Percentiles rank a stretch among this genome's conserved stretches.
These are phyloP conservation scores for Fusarium liriodendri DNA, from an alignment of 2,329 filamentous ascomycete species.

Conservation along the genomic window DNA sequence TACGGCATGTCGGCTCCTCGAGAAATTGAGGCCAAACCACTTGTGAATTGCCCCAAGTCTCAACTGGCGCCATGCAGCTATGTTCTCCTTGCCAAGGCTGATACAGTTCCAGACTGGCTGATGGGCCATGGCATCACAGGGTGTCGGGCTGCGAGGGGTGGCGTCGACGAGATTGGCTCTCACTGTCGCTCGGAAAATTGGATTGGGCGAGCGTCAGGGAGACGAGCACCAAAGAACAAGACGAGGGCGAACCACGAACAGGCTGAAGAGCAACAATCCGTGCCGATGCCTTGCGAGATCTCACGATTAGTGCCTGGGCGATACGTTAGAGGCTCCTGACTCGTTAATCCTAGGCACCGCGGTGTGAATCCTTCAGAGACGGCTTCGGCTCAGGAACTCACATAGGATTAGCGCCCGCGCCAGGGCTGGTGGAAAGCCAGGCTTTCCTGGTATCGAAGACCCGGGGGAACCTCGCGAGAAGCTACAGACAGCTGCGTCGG, in stretches of 20 bases:
- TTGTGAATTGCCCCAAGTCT: not conserved
- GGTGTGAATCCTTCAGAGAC: slow-evolving; percentile 1
- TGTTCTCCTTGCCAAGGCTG: slow-evolving; percentile 21
- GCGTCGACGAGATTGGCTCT: not conserved
- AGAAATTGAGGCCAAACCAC: not conserved
- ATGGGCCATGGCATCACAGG: slow-evolving; percentile 11
- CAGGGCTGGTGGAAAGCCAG: slow-evolving; percentile 15
- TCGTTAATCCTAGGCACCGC: slow-evolving; percentile 20
- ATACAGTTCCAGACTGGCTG: slow-evolving; percentile 14
- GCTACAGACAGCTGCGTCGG: slow-evolving; percentile 7
- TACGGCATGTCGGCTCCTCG: not conserved
- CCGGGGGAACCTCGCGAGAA: slow-evolving; percentile 11
- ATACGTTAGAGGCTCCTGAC: slow-evolving; percentile 20
- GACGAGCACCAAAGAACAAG: not conserved
- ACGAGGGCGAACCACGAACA: not conserved
- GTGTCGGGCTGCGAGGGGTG: not conserved
- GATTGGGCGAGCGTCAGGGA: not conserved
- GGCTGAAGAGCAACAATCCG: not conserved
- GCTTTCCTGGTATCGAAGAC: slow-evolving; percentile 20
- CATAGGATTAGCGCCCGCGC: slow-evolving; percentile 28
- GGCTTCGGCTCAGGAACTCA: slow-evolving; percentile 23
- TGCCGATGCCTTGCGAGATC: not conserved
- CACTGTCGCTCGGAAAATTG: not conserved
- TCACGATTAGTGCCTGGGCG: slow-evolving; percentile 2
- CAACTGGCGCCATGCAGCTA: not conserved